Conservation (phyloP, 352 stramenopile genomes). For the Thalassiosira ordinaria region DNA sequence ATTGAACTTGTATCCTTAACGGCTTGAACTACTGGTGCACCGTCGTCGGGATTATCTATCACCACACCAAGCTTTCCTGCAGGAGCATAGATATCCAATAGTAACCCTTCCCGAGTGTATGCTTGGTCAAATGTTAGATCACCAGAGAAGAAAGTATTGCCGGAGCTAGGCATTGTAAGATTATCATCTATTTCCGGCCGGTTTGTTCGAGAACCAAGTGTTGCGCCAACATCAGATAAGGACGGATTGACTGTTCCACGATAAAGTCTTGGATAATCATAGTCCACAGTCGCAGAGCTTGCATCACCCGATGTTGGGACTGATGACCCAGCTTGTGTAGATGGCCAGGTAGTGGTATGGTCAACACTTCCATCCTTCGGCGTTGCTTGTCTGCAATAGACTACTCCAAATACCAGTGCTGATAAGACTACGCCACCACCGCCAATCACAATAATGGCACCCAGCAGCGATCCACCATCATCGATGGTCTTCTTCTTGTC, state of each 20-base stretch:
- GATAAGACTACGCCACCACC: too few relatives aligned
- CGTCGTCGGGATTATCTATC: constrained; percentile 81
- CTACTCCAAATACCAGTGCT: too few relatives aligned
- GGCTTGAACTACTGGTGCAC: constrained; percentile 75
- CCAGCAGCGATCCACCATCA: too few relatives aligned
- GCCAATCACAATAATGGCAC: too few relatives aligned
- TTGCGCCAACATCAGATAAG: constrained; percentile 72
- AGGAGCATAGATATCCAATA: constrained; percentile 78
- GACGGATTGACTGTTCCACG: constrained; percentile 64
- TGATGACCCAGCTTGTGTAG: constrained; percentile 19
- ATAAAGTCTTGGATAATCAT: constrained; percentile 83
- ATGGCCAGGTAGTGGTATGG: background rate
- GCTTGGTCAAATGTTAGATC: constrained; percentile 50
- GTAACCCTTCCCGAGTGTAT: constrained; percentile 46
- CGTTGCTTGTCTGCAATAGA: too few relatives aligned
- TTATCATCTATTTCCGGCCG: background rate
- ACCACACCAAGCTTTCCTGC: constrained; percentile 84
- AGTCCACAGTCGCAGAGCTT: constrained; percentile 77
- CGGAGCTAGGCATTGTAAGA: constrained; percentile 4
- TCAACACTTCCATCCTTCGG: constrained; percentile 4
- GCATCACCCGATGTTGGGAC: constrained; percentile 36
- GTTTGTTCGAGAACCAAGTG: constrained; percentile 68
- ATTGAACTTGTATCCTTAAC: constrained; percentile 82
- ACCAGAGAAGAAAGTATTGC: constrained; percentile 40
- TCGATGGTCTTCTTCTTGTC: too few relatives aligned